Conservation (phyloP, 495 filamentous ascomycete species). For the Trichoderma reesei region DNA sequence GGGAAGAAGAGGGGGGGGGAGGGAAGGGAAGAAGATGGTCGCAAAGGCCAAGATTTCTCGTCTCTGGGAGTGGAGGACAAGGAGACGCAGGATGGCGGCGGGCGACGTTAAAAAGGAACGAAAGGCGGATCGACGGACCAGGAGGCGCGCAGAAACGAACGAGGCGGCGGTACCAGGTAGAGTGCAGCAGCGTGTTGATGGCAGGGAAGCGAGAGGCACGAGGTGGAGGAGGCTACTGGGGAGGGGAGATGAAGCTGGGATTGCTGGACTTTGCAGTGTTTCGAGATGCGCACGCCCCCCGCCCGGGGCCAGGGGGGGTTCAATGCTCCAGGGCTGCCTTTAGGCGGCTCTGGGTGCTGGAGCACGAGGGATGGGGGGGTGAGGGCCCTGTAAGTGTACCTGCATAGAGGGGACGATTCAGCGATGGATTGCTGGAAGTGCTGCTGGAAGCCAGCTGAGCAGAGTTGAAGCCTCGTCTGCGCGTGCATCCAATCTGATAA, state of each 20-base stretch:
- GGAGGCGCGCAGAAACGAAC: not conserved
- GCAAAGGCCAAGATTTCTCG: not conserved
- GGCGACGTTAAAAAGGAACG: slow-evolving; percentile 8
- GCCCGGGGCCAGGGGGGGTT: not conserved
- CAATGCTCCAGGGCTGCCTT: not conserved
- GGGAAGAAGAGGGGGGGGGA: not conserved
- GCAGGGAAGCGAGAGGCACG: no score
- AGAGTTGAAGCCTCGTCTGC: no score
- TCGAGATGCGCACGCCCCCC: slow-evolving; percentile 1
- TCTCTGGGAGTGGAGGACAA: slow-evolving; percentile 8
- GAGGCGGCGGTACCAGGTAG: not conserved
- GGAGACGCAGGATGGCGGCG: not conserved
- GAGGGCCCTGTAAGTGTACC: no score
- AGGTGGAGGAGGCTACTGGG: slow-evolving; percentile 6
- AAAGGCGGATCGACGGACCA: not conserved
- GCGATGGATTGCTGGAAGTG: no score
- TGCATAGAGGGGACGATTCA: no score
- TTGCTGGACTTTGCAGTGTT: slow-evolving; percentile 2
- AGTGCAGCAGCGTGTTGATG: not conserved
- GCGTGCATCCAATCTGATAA: no score
- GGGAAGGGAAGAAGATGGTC: no score
- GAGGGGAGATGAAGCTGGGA: slow-evolving; percentile 1
- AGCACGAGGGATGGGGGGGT: no score
- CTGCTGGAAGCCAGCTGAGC: no score
- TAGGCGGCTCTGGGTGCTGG: no score